Percentiles rank a stretch among this genome's conserved stretches.
Conservation (phyloP, 140 eudicot genomes). For the Oenanthe javanica region DNA sequence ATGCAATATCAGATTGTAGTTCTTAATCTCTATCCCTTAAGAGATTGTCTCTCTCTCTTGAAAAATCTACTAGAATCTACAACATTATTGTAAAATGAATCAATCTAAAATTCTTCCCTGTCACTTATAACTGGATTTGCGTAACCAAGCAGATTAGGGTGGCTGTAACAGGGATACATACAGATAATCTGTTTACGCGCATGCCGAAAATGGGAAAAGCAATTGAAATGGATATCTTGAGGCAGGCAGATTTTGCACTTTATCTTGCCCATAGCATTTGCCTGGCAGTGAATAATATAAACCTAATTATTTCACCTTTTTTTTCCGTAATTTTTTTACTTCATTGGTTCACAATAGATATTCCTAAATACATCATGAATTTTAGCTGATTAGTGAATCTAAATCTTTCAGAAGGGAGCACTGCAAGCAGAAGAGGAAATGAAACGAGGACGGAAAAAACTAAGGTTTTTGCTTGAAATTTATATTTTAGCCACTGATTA, state of each 20-base stretch:
- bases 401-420: slow-evolving; percentile 43
- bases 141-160: background rate
- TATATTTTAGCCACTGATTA: background rate
- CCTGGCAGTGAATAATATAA: background rate
- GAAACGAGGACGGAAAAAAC: slow-evolving; percentile 83
- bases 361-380: background rate
- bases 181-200: background rate
- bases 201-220: background rate
- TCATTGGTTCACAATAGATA: background rate
- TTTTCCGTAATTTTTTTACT: background rate
- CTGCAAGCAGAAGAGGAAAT: slow-evolving; percentile 72
- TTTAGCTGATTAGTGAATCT: background rate
- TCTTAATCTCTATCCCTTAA: background rate
- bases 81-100: background rate
- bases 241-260: background rate
- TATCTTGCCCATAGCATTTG: background rate
- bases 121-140: background rate
- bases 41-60: background rate
- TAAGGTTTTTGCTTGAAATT: slow-evolving; percentile 48
- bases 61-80: background rate
- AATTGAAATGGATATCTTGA: background rate
- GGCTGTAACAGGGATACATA: background rate
- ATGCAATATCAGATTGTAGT: background rate
- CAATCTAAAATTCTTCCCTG: background rate
- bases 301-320: background rate